A percentile compares a stretch with the other conserved stretches of the same genome.
Conservation (phyloP, 768 basidiomycete genomes). For the Podaxis sp. region DNA sequence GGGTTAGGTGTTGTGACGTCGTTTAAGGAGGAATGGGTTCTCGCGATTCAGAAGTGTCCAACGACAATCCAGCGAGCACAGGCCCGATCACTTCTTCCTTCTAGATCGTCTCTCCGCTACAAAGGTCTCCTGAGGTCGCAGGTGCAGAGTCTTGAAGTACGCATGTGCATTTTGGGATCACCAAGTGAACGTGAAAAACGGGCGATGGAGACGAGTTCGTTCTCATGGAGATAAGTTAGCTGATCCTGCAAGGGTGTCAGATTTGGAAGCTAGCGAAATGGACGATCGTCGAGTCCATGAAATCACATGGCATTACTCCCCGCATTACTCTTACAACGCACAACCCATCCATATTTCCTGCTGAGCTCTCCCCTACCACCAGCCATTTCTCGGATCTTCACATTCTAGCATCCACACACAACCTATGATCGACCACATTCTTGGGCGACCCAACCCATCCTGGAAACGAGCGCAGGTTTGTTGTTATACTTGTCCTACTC, state of each 20-base stretch:
- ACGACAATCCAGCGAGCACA: background rate
- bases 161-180: background rate
- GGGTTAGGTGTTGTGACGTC: background rate
- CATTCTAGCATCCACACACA: background rate
- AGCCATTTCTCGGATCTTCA: background rate
- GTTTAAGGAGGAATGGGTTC: too few species aligned
- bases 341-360: background rate
- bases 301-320: slow-evolving; percentile 5
- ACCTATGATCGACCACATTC: slow-evolving; percentile 88
- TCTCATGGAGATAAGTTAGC: background rate
- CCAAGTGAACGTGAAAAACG: background rate
- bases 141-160: background rate
- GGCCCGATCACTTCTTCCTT: background rate
- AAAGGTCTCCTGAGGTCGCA: background rate
- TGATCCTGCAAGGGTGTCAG: background rate
- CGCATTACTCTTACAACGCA: background rate
- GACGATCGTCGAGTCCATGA: background rate
- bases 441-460: slow-evolving; percentile 83
- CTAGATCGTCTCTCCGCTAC: background rate
- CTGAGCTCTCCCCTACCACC: background rate
- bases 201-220: background rate
- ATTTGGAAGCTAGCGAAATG: background rate
- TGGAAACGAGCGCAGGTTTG: slow-evolving; percentile 84
- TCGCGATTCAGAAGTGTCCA: background rate
- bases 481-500: background rate